A percentile compares a stretch with the other conserved stretches of the same genome.
These are phyloP conservation scores for Psilocybe tampanensis DNA, from an alignment of 768 basidiomycete species.

Conservation along the genomic window DNA sequence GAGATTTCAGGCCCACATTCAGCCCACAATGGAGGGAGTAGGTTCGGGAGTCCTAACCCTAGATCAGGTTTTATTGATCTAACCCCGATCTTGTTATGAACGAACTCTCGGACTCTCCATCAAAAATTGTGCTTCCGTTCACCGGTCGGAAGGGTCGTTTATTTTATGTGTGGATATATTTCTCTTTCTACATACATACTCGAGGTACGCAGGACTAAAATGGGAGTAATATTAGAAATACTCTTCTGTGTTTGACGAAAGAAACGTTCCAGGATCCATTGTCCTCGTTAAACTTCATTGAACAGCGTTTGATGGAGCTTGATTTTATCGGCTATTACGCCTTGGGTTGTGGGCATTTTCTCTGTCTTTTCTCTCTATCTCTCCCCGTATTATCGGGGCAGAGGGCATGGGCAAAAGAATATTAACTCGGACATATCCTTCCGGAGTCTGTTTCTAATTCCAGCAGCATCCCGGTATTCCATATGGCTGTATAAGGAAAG, in stretches of 20 bases:
- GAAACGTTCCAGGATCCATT: no score
- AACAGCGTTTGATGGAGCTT: conserved; percentile 10
- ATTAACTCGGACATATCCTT: background rate
- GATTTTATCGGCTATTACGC: conserved; percentile 23
- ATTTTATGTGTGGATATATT: background rate
- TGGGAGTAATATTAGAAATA: background rate
- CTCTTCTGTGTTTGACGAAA: no score
- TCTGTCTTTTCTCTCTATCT: background rate
- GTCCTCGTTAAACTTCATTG: conserved; percentile 3
- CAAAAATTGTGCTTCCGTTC: background rate
- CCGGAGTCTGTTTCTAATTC: conserved; percentile 9
- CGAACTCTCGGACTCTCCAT: background rate
- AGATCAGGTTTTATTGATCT: conserved; percentile 17
- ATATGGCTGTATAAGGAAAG: conserved; percentile 13
- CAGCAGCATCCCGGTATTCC: conserved; percentile 22
- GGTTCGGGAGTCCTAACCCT: conserved; percentile 13
- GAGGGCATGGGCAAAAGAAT: background rate
- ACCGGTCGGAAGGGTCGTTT: background rate
- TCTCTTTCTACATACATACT: no score
- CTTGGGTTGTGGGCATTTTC: conserved; percentile 14
- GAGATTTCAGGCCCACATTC: background rate
- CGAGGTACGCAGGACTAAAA: no score
- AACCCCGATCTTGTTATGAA: conserved; percentile 17
- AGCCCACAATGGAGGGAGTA: background rate
- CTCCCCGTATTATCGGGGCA: background rate